phyloP scores from a whole-genome alignment of 2,329 filamentous ascomycete species.

The Aspergillus hortae region DNA sequence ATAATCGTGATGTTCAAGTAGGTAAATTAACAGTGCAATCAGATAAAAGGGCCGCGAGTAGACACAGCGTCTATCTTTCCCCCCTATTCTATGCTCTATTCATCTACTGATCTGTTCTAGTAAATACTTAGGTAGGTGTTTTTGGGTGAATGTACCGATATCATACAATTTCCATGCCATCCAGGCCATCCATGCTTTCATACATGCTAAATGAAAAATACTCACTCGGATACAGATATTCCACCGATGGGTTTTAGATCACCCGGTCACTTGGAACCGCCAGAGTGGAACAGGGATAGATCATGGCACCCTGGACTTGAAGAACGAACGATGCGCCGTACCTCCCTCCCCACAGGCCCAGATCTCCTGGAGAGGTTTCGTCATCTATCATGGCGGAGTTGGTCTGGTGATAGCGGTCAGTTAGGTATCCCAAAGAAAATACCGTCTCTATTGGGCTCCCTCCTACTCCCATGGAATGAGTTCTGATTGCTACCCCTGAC shows the following conservation, averaged over 20 bases:
- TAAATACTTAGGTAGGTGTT: too few relatives aligned
- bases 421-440: background rate
- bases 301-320: conserved; percentile 9
- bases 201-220: background rate
- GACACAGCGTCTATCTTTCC: too few relatives aligned
- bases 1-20: too few relatives aligned
- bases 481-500: background rate
- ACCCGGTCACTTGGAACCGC: conserved; percentile 20
- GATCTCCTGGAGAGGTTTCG: background rate
- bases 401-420: background rate
- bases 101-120: too few relatives aligned
- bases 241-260: conserved; percentile 18
- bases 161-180: background rate
- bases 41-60: too few relatives aligned
- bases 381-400: background rate
- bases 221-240: background rate
- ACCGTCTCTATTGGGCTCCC: background rate
- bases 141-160: too few relatives aligned
- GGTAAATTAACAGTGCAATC: too few relatives aligned
- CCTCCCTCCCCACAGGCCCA: background rate
- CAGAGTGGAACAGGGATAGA: conserved; percentile 12
- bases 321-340: conserved; percentile 2
- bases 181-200: background rate
- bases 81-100: too few relatives aligned
- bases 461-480: background rate